A percentile compares a stretch with the other conserved stretches of the same genome.
phyloP scores from a whole-genome alignment of 2,329 filamentous ascomycete species.

The Trichoderma koningii region DNA sequence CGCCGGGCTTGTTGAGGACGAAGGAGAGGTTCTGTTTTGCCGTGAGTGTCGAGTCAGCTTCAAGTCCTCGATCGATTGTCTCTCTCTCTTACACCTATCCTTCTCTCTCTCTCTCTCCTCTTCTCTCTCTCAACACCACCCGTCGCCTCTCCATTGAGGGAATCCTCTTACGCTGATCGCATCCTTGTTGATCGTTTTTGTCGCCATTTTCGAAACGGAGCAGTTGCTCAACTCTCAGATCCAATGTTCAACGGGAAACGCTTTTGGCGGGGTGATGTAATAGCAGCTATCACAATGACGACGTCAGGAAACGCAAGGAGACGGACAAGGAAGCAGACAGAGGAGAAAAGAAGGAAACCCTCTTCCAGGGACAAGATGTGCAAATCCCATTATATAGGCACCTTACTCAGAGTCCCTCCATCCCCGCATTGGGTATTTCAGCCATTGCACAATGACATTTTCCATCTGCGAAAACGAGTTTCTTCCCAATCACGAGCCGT shows the following conservation, averaged over 20 bases:
- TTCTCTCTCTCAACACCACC: not conserved
- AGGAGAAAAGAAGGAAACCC: not conserved
- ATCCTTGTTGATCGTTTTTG: constrained; percentile 34
- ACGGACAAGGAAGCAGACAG: not conserved
- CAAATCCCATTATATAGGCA: constrained; percentile 14
- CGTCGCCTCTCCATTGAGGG: not conserved
- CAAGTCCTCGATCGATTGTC: not conserved
- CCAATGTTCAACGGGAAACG: not conserved
- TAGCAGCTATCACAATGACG: constrained; percentile 3
- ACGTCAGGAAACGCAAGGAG: not conserved
- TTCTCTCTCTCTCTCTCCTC: too few species aligned
- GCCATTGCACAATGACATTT: constrained; percentile 19
- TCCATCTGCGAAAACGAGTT: constrained; percentile 16
- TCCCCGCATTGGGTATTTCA: constrained; percentile 25
- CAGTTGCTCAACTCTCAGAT: too few species aligned
- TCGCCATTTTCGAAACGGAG: constrained; percentile 31
- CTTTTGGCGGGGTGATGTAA: constrained; percentile 6
- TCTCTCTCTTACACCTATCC: too few species aligned
- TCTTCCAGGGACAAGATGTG: not conserved
- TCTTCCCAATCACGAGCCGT: constrained; percentile 10
- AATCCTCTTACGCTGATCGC: constrained; percentile 35
- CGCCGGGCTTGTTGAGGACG: constrained; percentile 73
- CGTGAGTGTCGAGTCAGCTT: constrained; percentile 24
- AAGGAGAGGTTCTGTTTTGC: constrained; percentile 73
- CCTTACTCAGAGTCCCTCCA: not conserved